Evolutionary conservation across 306 rosid genomes (phyloP).

Genomic region (Rosa rugosa): DNA sequence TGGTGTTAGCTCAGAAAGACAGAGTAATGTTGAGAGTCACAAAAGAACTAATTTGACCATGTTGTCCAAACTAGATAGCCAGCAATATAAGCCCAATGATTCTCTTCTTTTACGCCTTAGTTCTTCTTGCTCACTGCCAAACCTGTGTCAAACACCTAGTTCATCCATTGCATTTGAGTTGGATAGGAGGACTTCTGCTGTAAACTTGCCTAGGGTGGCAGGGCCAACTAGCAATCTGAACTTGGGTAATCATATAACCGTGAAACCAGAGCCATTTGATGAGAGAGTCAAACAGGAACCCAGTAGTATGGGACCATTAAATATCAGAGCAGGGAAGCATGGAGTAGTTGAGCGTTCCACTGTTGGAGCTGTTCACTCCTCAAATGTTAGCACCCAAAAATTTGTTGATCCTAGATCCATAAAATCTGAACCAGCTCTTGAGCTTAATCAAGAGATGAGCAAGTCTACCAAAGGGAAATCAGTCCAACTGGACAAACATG

Average conservation of each 20-base stretch:
- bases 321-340: constrained; percentile 36
- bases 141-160: constrained; percentile 28
- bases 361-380: constrained; percentile 32
- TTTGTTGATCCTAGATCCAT: constrained; percentile 38
- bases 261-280: constrained; percentile 75
- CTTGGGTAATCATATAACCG: constrained; percentile 40
- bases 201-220: constrained; percentile 25
- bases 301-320: constrained; percentile 31
- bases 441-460: constrained; percentile 31
- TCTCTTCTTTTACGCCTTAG: constrained; percentile 35
- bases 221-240: constrained; percentile 30
- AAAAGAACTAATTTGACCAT: constrained; percentile 22
- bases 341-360: constrained; percentile 36
- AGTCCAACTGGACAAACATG: constrained; percentile 27
- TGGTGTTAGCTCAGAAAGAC: constrained; percentile 27
- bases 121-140: constrained; percentile 34
- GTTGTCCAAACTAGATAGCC: constrained; percentile 29
- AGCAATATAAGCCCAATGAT: constrained; percentile 21
- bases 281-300: constrained; percentile 46
- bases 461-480: constrained; percentile 37
- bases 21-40: constrained; percentile 20
- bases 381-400: constrained; percentile 25
- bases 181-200: constrained; percentile 28
- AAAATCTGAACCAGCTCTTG: constrained; percentile 52
- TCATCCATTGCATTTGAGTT: constrained; percentile 40